Evolutionary conservation across 2,329 filamentous ascomycete species (phyloP), one percentile per base, ranked within the genome.

Genomic region (Penicillium occitanis): DNA sequence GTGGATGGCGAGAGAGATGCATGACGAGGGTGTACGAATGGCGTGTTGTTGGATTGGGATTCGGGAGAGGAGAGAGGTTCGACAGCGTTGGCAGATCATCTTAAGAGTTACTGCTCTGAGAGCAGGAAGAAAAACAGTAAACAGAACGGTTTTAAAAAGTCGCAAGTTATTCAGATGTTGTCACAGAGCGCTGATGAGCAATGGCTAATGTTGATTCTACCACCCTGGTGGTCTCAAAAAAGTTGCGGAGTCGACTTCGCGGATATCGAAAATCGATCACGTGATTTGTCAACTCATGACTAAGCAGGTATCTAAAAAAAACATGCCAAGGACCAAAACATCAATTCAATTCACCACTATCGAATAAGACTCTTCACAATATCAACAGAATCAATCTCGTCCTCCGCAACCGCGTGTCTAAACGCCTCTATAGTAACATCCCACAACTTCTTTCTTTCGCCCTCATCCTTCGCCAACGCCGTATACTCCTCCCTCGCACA

Each of bases 81-180:
- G 78, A 69, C 79, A 80, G 63, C 75, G 74, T 70, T 74, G 74
- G 73, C 79, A 81, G 63, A 80, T 78, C 78, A 80, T 80, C 66
- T 53, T 74, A 30, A 48, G 3, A 5, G n/a, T 37, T 37, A 14
- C 37, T 63, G 51, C 60, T 22, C 30, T 40, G 25, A 4, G 2
- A 35, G 25, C n/a, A 37, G 30, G 10, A 11, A 8, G 6, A 57
- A 22, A 6, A 22, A 37, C 10, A 37, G 4, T 13, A 30, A 30
- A 7, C 14, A 22, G 10, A 35, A 22, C 6, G 5, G 11, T n/a
- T 37, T n/a, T 13, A n/a, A 17, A 1, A n/a, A 11, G n/a, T 40
- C 33, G 8, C n/a, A 40, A 14, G 4, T 22, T 4, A n/a, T 22
- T 40, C 14, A 14, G 10, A 2, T 25, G 19, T 40, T 14, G 53